phyloP scores from a whole-genome alignment of 768 basidiomycete species.

The Gautieria morchelliformis region DNA sequence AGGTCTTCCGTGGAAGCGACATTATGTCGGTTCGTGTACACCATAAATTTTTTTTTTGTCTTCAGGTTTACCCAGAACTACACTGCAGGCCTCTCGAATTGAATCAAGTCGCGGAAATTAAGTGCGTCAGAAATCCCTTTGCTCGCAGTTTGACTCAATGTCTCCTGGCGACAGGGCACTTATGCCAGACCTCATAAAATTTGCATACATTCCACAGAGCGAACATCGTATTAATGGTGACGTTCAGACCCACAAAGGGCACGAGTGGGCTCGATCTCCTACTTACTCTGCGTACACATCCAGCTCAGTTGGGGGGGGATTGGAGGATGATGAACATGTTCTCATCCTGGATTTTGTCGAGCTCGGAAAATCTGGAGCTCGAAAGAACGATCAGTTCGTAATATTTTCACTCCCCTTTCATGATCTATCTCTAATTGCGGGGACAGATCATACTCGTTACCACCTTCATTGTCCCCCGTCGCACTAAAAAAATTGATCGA shows the following conservation, averaged over 20 bases:
- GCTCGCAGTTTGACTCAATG: not conserved
- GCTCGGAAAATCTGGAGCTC: conserved; percentile 24
- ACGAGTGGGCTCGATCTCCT: conserved; percentile 27
- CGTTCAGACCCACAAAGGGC: conserved; percentile 19
- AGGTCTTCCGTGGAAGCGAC: conserved; percentile 73
- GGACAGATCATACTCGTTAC: conserved; percentile 21
- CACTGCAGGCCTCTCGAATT: conserved; percentile 62
- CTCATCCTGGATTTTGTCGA: conserved; percentile 44
- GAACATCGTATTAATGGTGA: conserved; percentile 45
- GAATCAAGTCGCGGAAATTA: conserved; percentile 71
- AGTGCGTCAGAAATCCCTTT: conserved; percentile 32
- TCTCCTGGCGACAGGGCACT: conserved; percentile 43
- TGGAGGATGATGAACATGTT: conserved; percentile 38
- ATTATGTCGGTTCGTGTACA: conserved; percentile 51
- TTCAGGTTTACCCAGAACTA: not conserved
- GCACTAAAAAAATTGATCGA: conserved; percentile 64
- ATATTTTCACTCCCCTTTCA: conserved; percentile 7
- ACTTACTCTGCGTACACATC: conserved; percentile 27
- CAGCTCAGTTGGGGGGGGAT: conserved; percentile 13
- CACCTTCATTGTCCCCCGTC: conserved; percentile 40
- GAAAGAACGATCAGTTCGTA: conserved; percentile 20
- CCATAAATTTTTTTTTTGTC: not conserved
- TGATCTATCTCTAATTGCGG: conserved; percentile 10
- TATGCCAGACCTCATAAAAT: conserved; percentile 71
- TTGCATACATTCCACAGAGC: conserved; percentile 66